These are phyloP conservation scores for Colletotrichum shisoi DNA, from an alignment of 2,329 filamentous ascomycete genomes.

Conservation along the genomic window DNA sequence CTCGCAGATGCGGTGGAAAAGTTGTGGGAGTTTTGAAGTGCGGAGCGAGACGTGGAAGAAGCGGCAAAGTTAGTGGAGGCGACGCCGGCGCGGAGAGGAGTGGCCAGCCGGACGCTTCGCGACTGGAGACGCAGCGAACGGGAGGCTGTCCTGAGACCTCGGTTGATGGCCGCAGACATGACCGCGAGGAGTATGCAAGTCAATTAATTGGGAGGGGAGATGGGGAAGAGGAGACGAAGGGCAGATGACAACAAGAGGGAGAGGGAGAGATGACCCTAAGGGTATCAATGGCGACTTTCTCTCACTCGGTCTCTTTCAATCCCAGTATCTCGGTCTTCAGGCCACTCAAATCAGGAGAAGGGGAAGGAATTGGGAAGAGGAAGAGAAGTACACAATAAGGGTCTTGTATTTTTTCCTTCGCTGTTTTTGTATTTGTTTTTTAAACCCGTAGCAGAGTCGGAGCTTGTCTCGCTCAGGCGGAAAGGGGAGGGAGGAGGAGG, in stretches of 20 bases:
- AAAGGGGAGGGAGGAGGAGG: constrained; percentile 15
- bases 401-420: neutral
- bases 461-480: constrained; percentile 29
- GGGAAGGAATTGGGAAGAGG: constrained; percentile 2
- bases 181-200: constrained; percentile 29
- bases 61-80: constrained; percentile 48
- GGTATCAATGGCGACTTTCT: constrained; percentile 19
- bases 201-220: constrained; percentile 30
- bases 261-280: neutral
- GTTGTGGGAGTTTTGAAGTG: constrained; percentile 50
- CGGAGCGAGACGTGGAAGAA: constrained; percentile 45
- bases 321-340: neutral
- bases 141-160: constrained; percentile 63
- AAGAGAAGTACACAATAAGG: neutral
- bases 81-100: constrained; percentile 50
- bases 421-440: constrained; percentile 12
- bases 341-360: constrained; percentile 9
- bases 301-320: constrained; percentile 1
- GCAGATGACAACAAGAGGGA: constrained; percentile 3
- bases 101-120: constrained; percentile 49
- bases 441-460: constrained; percentile 12
- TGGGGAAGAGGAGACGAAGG: neutral
- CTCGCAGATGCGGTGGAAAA: constrained; percentile 61
- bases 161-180: constrained; percentile 63
- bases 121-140: constrained; percentile 61